Evolutionary conservation across 371 early-diverging fungal species (phyloP), one percentile per base, ranked within the genome.

Genomic region (Batkoa obscura): DNA sequence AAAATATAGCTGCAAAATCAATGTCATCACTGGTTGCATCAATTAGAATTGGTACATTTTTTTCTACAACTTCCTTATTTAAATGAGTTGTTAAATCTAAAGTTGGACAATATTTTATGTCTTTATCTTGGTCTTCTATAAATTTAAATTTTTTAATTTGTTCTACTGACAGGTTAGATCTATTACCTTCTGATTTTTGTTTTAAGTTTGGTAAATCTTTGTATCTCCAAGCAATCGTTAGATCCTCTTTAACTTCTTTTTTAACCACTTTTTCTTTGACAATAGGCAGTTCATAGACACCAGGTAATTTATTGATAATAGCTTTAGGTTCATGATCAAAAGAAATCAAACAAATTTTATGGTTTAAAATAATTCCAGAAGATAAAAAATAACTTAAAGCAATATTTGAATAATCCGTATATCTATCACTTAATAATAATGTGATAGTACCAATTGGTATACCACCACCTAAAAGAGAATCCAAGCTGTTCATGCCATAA

Each of bases 361-460:
- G 47, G 6, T 30, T n/a, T 17, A 23, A 31, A n/a, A 47, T 47
- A 30, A 47, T 47, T 8, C 47, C 47, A 23, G n/a, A 31, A 31
- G 23, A 23, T 8, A 47, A 23, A 30, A 5, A 47, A 47, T 47
- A 47, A 13, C 47, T 47, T 47, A 47, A 13, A 5, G 47, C 47
- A 12, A 13, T 47, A 23, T 31, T 3, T 17, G 47, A 3, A 47
- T 47, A 47, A 5, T n/a, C n/a, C n/a, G 47, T 47, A 30, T 31
- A 47, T 13, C 31, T 3, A 47, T 47, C 47, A 47, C 23, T 30
- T 30, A 47, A 8, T 12, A 94, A 71, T 48, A 94, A 65, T 23
- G 83, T 64, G 6, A 90, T 65, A 0, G 86, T 76, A 51, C 91
- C 90, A 0, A 90, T 72, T 1, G 92, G 89, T 9, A 90, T 67